Base-by-base conservation (phyloP, 2,329 filamentous ascomycete genomes). In the Neospermospora avenae region DNA sequence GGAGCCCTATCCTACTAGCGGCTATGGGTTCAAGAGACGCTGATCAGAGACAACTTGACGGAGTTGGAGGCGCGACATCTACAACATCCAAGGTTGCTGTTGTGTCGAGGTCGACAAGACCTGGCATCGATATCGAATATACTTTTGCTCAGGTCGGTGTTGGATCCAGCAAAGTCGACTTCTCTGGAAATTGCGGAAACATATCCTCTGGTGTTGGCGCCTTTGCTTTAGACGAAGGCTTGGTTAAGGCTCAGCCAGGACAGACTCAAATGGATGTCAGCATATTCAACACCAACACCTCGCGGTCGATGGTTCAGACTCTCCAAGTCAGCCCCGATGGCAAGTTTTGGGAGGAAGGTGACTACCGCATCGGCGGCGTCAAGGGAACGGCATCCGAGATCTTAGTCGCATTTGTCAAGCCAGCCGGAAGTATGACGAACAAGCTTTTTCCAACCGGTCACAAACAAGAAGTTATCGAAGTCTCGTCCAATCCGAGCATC, bases 171-270 rank as follows among this genome's bases (percentile, higher is more conserved):
- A 72, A 75, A 35, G 77, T 90, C 2, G 87, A 90, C 67, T 80
- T 83, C 65, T 82, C 84, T 0, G 84, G 86, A 18, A 91, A 90
- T 66, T 90, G 87, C 69, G 87, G 87, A 10, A 90, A 90, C 70
- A 87, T 91, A 84, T 82, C 78, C 5, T 78, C 82, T 31, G 80
- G 82, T 0, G 80, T 90, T 37, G 78, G 57, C 6, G 87, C 88
- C 0, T 85, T 83, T 68, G 84, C 84, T 1, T 75, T 85, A 18
- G 81, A 87, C 65, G 73, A 79, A 22, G 76, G 80, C 4, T 63
- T 87, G 0, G 73, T 83, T 34, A 56, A 16, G 2, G n/a, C 46
- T 6, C 6, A 24, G 10, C 66, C 63, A 14, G 62, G 68, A 57
- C 56, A 75, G 69, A 66, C 58, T 20, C 53, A 66, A 67, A 63